phyloP scores from a whole-genome alignment of 2,329 filamentous ascomycete genomes.

The Paecilomyces sp. region DNA sequence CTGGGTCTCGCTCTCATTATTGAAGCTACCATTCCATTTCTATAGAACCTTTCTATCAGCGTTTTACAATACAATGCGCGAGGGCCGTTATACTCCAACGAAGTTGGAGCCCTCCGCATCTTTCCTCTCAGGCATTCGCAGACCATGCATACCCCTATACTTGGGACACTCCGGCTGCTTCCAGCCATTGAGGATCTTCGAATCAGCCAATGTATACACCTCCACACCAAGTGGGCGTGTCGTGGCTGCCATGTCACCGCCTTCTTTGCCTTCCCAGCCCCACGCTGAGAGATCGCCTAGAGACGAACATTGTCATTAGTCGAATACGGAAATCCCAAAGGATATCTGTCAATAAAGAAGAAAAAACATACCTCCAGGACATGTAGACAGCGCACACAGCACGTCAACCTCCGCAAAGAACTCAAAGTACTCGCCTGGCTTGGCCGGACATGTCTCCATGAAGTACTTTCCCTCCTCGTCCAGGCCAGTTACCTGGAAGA shows the following conservation, averaged over 20 bases:
- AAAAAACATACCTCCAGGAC: slow-evolving; percentile 54
- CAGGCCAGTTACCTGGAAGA: slow-evolving; percentile 78
- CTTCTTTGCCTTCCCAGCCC: slow-evolving; percentile 61
- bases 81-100: background rate
- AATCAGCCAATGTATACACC: slow-evolving; percentile 58
- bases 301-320: slow-evolving; percentile 8
- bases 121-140: slow-evolving; percentile 42
- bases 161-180: slow-evolving; percentile 50
- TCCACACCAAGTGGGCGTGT: slow-evolving; percentile 71
- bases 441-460: slow-evolving; percentile 51
- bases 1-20: too few species aligned
- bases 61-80: background rate
- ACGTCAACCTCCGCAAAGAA: slow-evolving; percentile 76
- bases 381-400: slow-evolving; percentile 59
- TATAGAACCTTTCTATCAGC: background rate
- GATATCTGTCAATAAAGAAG: background rate
- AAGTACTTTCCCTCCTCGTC: slow-evolving; percentile 68
- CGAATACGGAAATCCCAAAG: background rate
- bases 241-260: slow-evolving; percentile 52
- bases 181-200: slow-evolving; percentile 54
- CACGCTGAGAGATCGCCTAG: slow-evolving; percentile 66
- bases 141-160: slow-evolving; percentile 62
- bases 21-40: background rate
- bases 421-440: slow-evolving; percentile 53
- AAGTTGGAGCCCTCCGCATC: slow-evolving; percentile 12